Evolutionary conservation across 2,329 filamentous ascomycete genomes (phyloP).

Genomic region (Pseudopithomyces maydicus): DNA sequence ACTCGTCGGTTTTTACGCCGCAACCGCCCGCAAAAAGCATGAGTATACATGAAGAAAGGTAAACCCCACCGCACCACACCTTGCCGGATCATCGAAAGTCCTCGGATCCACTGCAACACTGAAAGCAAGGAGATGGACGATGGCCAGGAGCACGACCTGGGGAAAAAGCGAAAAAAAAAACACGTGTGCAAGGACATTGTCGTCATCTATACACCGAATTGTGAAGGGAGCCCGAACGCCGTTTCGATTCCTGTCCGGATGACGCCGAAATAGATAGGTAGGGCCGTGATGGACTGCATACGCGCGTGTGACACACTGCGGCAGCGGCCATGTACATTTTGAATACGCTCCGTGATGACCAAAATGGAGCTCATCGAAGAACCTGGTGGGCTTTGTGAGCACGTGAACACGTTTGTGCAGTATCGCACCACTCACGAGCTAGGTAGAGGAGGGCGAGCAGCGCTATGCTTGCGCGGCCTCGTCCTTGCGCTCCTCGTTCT

Average conservation of each 20-base stretch:
- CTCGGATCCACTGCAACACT: not conserved
- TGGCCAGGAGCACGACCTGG: conserved; percentile 7
- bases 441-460: not conserved
- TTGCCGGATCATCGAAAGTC: not conserved
- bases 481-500: conserved; percentile 39
- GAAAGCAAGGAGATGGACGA: conserved; percentile 6
- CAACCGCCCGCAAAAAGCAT: not conserved
- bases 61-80: not conserved
- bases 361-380: conserved; percentile 11
- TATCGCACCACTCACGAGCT: not conserved
- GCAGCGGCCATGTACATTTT: conserved; percentile 20
- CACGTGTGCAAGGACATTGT: not conserved
- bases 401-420: not conserved
- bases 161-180: conserved; percentile 2
- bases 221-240: conserved; percentile 22
- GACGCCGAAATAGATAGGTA: conserved; percentile 10
- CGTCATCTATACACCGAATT: conserved; percentile 9
- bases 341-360: conserved; percentile 12
- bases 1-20: no score
- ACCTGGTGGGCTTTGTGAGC: conserved; percentile 4
- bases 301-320: conserved; percentile 2
- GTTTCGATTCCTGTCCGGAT: conserved; percentile 13
- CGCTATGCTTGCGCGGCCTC: conserved; percentile 25
- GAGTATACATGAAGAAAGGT: conserved; percentile 3
- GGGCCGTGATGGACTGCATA: conserved; percentile 14